Conservation (phyloP, 1,284 basidiomycete species). For the Phenoliferia sp. region DNA sequence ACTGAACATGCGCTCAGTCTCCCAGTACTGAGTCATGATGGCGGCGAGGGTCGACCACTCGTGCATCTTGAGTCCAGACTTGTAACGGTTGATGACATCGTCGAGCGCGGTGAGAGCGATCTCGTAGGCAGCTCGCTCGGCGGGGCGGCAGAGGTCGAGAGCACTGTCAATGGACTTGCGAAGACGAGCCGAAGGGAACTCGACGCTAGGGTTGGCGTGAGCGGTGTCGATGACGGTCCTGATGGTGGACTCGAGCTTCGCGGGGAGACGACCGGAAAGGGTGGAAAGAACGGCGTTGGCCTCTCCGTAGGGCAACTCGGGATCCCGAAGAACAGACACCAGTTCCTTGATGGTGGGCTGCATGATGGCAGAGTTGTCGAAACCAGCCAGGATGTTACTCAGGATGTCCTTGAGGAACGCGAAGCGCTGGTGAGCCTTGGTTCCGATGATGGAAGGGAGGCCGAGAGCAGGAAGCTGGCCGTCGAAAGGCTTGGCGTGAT, state of each 20-base stretch:
- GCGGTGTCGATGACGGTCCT: slow-evolving; percentile 72
- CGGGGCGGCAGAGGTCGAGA: slow-evolving; percentile 70
- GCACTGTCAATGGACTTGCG: slow-evolving; percentile 65
- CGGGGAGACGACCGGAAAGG: slow-evolving; percentile 87
- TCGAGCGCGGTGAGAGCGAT: slow-evolving; percentile 62
- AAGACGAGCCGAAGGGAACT: slow-evolving; percentile 70
- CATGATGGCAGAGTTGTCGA: slow-evolving; percentile 89
- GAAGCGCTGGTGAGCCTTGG: slow-evolving; percentile 86
- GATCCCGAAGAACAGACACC: slow-evolving; percentile 67
- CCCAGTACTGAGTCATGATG: slow-evolving; percentile 68
- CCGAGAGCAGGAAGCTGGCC: slow-evolving; percentile 85
- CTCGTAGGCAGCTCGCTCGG: slow-evolving; percentile 72
- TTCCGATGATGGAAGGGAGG: slow-evolving; percentile 76
- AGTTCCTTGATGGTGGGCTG: slow-evolving; percentile 75
- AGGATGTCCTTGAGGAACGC: slow-evolving; percentile 71
- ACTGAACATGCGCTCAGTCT: slow-evolving; percentile 87
- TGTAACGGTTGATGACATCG: slow-evolving; percentile 75
- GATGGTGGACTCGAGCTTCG: slow-evolving; percentile 82
- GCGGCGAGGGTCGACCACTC: slow-evolving; percentile 70
- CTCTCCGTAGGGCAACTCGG: slow-evolving; percentile 86
- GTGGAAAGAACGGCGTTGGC: slow-evolving; percentile 77
- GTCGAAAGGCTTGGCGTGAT: slow-evolving; percentile 96
- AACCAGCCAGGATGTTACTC: slow-evolving; percentile 89
- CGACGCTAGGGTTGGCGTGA: slow-evolving; percentile 63
- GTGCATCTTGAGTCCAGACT: slow-evolving; percentile 78